Evolutionary conservation across 352 stramenopile species (phyloP), one percentile per base, ranked within the genome.

Genomic region (Pilasporangium apinafurcum): DNA sequence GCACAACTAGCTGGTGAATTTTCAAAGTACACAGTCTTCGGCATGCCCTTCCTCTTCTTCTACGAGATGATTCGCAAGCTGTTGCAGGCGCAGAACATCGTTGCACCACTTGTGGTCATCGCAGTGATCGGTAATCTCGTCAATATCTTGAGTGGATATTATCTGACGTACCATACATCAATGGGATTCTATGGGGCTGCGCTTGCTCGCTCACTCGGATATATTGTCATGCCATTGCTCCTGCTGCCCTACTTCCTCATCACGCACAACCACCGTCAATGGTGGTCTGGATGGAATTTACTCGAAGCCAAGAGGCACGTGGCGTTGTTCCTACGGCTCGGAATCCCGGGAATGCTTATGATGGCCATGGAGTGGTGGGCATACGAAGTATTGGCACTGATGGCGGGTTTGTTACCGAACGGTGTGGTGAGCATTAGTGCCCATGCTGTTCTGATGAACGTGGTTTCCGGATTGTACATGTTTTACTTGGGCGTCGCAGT

Each of bases 41-140:
- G 80, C 16, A 51, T 87, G 20, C 83, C 83, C 8, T 89, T 86
- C 48, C 50, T 87, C 3, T 92, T 84, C 45, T 17, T 64, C 14
- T 94, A 90, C 46, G 79, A 94, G 51, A 67, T 91, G 48, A 28
- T 82, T 21, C 59, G 81, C 30, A 90, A 89, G 50, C n/a, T 89
- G 21, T 56, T 83, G 25, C 80, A 92, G 35, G 67, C 80, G 18
- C 65, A 86, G 43, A 83, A 90, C 47, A 72, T 92, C 6, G 69
- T 86, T 12, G 37, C 48, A 1, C 83, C 83, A 5, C 62, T 92
- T 16, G 51, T 89, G 25, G 35, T 77, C 1, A 71, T 76, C 33
- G 60, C 84, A 21, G 50, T 81, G 8, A 27, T 72, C 3, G 62
- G 63, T 22, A 87, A 82, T 17, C 44, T 76, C 35, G 65, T 92